Evolutionary conservation across 768 basidiomycete species (phyloP).

Genomic region (Rhizopogon vesiculosus): DNA sequence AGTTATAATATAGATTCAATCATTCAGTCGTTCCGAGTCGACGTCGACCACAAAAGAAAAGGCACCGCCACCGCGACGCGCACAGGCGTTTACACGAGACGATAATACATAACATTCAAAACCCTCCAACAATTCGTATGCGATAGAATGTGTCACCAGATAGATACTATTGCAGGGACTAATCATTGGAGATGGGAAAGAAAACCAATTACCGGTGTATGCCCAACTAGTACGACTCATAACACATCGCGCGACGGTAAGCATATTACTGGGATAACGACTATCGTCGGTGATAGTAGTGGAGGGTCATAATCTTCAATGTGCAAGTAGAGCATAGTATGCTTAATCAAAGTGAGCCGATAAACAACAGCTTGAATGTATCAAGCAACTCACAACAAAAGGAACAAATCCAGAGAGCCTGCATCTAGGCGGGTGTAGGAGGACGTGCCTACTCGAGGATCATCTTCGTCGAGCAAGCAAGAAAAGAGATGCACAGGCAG

Average conservation of each 20-base stretch:
- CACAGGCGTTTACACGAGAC: too few species aligned
- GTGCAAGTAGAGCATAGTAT: too few species aligned
- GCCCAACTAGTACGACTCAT: background rate
- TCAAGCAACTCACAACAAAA: background rate
- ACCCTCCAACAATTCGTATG: too few species aligned
- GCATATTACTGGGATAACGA: background rate
- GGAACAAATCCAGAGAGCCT: background rate
- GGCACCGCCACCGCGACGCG: too few species aligned
- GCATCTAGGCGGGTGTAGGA: background rate
- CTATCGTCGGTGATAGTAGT: background rate
- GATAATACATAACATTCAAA: too few species aligned
- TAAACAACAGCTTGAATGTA: background rate
- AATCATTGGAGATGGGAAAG: too few species aligned
- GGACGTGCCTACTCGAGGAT: conserved; percentile 3
- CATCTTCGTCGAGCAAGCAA: conserved; percentile 28
- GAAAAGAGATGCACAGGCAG: conserved; percentile 30
- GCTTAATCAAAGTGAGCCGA: background rate
- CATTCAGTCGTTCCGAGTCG: too few species aligned
- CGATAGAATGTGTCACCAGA: too few species aligned
- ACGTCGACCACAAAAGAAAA: too few species aligned
- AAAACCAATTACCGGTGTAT: too few species aligned
- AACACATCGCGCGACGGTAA: background rate
- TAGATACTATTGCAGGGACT: too few species aligned
- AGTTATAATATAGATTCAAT: too few species aligned
- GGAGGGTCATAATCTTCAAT: background rate